phyloP scores from a whole-genome alignment of 2,329 filamentous ascomycete genomes.

The Verticillium nonalfalfae region DNA sequence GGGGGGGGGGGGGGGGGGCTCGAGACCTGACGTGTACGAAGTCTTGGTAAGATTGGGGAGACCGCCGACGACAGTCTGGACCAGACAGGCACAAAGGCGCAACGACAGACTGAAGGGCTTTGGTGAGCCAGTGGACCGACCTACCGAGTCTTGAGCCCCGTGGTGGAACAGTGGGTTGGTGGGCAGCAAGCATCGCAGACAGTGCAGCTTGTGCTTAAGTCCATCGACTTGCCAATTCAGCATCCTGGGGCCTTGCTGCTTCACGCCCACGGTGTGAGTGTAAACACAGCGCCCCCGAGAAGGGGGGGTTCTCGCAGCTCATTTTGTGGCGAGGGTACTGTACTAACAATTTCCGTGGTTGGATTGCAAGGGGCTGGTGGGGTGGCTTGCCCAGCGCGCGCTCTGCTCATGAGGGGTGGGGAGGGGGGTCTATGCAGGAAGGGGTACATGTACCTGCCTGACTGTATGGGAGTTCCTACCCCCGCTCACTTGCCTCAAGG shows the following conservation, averaged over 20 bases:
- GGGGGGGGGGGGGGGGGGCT: too few species aligned
- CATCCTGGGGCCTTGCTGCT: not conserved
- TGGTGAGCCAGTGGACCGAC: too few species aligned
- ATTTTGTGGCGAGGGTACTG: not conserved
- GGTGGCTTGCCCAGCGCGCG: not conserved
- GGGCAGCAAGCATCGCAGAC: not conserved
- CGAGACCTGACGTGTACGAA: not conserved
- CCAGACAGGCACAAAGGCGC: not conserved
- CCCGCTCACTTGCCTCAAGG: too few species aligned
- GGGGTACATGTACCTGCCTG: too few species aligned
- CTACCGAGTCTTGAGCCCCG: not conserved
- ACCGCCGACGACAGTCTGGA: not conserved
- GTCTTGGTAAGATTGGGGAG: not conserved
- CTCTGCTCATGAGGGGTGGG: not conserved
- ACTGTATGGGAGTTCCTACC: too few species aligned
- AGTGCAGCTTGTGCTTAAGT: not conserved
- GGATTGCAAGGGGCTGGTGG: constrained; percentile 1
- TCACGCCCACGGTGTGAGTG: too few species aligned
- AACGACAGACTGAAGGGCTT: not conserved
- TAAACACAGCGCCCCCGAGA: not conserved
- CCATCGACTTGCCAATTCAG: not conserved
- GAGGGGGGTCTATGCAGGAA: not conserved
- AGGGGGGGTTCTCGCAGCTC: not conserved
- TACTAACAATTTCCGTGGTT: constrained; percentile 1
- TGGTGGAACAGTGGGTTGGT: not conserved